phyloP scores from a whole-genome alignment of 331 rosid species.

The Quercus tomentella region DNA sequence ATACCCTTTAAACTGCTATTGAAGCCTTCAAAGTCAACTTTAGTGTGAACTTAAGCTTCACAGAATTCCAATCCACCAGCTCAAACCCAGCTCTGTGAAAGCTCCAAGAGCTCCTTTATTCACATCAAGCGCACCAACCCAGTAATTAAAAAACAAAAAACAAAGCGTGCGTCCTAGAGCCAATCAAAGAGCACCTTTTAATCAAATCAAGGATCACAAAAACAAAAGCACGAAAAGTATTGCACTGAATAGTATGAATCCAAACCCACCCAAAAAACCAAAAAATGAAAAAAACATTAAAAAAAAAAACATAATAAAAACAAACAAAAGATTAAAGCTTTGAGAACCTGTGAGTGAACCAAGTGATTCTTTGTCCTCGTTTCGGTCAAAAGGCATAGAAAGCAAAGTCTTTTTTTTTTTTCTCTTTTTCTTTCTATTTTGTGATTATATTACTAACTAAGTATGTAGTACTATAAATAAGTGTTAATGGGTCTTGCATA shows the following conservation, averaged over 20 bases:
- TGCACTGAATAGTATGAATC: neutral
- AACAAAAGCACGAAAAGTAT: neutral
- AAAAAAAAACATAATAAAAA: neutral
- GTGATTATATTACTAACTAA: too few species aligned
- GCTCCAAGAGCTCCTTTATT: conserved; percentile 24
- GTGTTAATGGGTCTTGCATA: neutral
- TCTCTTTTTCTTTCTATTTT: conserved; percentile 11
- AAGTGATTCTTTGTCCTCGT: conserved; percentile 36
- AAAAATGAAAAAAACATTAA: neutral
- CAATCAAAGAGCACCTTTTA: conserved; percentile 21
- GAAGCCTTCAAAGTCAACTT: conserved; percentile 45
- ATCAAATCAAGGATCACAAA: conserved; percentile 23
- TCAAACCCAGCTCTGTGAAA: conserved; percentile 22
- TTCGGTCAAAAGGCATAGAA: conserved; percentile 46
- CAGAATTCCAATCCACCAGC: conserved; percentile 17
- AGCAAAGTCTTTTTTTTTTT: conserved; percentile 23
- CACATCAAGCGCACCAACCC: conserved; percentile 24
- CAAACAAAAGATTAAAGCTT: conserved; percentile 16
- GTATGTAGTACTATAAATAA: neutral
- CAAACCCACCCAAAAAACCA: neutral
- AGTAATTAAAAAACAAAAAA: conserved; percentile 31
- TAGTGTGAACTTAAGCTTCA: conserved; percentile 28
- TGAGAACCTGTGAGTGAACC: conserved; percentile 47
- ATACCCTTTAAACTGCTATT: conserved; percentile 33
- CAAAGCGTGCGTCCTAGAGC: conserved; percentile 23